A percentile compares a stretch with the other conserved stretches of the same genome.
Conservation (phyloP, 2,329 filamentous ascomycete genomes). For the Aspergillus sp. region DNA sequence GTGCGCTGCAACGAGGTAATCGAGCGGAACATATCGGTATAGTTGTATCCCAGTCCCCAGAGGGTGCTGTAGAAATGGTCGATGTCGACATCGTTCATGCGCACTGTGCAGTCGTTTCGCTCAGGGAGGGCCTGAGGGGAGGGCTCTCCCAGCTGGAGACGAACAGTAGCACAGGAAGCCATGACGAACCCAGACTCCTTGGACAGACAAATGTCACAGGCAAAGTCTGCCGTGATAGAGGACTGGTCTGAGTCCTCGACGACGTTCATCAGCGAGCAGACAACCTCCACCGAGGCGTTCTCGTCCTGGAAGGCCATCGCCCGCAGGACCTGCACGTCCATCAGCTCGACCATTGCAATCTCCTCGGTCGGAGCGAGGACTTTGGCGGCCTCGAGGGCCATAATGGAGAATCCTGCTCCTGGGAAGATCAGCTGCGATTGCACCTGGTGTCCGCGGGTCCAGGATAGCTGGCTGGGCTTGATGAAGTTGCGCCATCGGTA, state of each 20-base stretch:
- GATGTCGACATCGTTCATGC: conserved; percentile 14
- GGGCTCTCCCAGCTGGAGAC: neutral
- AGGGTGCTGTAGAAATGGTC: conserved; percentile 29
- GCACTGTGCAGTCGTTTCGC: neutral
- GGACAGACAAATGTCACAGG: neutral
- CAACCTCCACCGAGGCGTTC: neutral
- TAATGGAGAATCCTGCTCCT: conserved; percentile 28
- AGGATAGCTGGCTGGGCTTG: conserved; percentile 30
- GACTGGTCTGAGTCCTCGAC: neutral
- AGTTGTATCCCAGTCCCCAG: conserved; percentile 26
- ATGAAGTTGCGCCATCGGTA: conserved; percentile 30
- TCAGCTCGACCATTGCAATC: neutral
- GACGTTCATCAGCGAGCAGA: neutral
- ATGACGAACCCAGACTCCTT: neutral
- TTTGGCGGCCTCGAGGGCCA: conserved; percentile 26
- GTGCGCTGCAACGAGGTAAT: neutral
- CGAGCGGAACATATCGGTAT: conserved; percentile 23
- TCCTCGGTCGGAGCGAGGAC: neutral
- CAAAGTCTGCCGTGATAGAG: neutral
- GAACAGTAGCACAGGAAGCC: neutral
- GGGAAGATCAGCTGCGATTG: conserved; percentile 34
- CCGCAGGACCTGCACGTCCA: neutral
- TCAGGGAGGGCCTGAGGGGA: conserved; percentile 1
- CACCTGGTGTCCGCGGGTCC: conserved; percentile 35
- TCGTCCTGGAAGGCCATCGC: neutral